Base-by-base conservation (phyloP, 495 filamentous ascomycete species). In the Neurospora intermedia region DNA sequence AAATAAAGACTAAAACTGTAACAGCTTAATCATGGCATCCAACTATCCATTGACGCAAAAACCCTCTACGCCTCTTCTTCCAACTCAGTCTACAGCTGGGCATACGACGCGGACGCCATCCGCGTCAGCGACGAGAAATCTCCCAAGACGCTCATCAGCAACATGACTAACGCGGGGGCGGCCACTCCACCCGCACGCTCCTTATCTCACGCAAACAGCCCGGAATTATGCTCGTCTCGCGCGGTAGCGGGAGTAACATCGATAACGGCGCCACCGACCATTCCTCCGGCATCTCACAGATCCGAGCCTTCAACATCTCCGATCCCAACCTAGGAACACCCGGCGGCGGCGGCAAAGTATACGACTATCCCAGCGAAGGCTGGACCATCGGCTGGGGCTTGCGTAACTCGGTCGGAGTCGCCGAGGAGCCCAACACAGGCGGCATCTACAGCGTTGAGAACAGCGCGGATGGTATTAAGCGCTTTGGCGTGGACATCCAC, bases 381-480 rank as follows among this genome's bases (percentile, higher is more conserved):
- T 73, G 81, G 62, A 78, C 88, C 4, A 81, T 92, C 8, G 91
- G 91, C 20, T 93, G 90, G 86, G 91, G 91, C 45, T 85, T 94
- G 31, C 85, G 92, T 20, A 93, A 93, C 79, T 87, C 87, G 2
- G 91, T 93, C 23, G 91, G 92, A 18, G 78, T 93, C 5, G 89
- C 80, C 62, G 76, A 90, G 77, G 83, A 90, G 69, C 85, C 87
- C 46, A 71, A 80, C 35, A 83, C 77, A 2, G 85, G 87, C 27
- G 84, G 83, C 41, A 81, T 94, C 74, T 94, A 87, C 82, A 87
- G 84, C 8, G 91, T 94, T 20, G 92, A 94, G 78, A 94, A 94
- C 77, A 89, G 86, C 40, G 89, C 87, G 5, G 91, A 94, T 76
- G 70, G 91, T 8, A 82, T 93, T n/a, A 75, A 71, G 10, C 84